Percentiles rank a stretch among this genome's conserved stretches.
phyloP scores from a whole-genome alignment of 257 asterid genomes.

The Plantago elongata region DNA sequence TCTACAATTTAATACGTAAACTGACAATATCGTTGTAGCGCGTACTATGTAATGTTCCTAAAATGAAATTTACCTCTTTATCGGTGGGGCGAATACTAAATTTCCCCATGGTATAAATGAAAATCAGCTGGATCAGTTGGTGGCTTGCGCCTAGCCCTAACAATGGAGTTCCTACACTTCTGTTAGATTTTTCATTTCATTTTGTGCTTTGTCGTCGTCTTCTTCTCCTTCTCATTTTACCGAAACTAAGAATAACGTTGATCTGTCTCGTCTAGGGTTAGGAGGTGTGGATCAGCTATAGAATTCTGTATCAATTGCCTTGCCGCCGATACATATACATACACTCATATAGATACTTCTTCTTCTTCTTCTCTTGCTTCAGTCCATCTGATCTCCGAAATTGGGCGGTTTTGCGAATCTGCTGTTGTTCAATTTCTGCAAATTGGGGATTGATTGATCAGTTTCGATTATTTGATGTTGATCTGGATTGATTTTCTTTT shows the following conservation, averaged over 20 bases:
- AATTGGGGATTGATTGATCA: constrained; percentile 20
- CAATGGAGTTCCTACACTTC: constrained; percentile 31
- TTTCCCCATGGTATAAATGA: too few relatives aligned
- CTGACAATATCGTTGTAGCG: too few relatives aligned
- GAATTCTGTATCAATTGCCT: too few relatives aligned
- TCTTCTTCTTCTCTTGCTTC: constrained; percentile 23
- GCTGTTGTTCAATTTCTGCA: constrained; percentile 18
- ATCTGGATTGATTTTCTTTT: constrained; percentile 11
- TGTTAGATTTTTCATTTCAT: constrained; percentile 14
- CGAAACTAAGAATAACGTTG: constrained; percentile 7
- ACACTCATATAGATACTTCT: constrained; percentile 19
- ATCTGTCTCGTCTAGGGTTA: constrained; percentile 50
- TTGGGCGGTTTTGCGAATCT: constrained; percentile 38
- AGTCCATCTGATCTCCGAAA: constrained; percentile 12
- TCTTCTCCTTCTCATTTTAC: constrained; percentile 13
- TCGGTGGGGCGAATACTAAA: too few relatives aligned
- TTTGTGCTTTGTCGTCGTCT: not conserved
- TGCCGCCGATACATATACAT: constrained; percentile 46
- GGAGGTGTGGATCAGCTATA: constrained; percentile 61
- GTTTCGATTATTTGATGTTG: constrained; percentile 25
- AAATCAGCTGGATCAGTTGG: constrained; percentile 4
- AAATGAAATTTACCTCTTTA: too few relatives aligned
- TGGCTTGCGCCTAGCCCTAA: constrained; percentile 66
- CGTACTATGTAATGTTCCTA: too few relatives aligned
- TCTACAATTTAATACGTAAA: too few relatives aligned